Conservation (phyloP, 805 yeast species). For the Pichia californica region DNA sequence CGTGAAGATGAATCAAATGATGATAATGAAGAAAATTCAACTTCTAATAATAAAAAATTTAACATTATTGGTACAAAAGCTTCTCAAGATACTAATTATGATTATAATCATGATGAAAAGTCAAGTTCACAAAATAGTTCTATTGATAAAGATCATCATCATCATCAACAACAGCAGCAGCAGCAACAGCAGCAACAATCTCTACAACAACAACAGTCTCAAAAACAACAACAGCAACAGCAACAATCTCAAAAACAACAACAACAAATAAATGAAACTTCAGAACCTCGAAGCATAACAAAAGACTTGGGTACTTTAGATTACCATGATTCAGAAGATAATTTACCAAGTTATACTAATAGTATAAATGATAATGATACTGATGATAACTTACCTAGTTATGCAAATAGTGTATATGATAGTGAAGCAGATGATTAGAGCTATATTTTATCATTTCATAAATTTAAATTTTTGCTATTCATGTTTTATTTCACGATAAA, state of each 20-base stretch:
- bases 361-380: conserved; percentile 27
- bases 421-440: too few species aligned
- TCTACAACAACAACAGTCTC: background rate
- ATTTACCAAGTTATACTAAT: conserved; percentile 27
- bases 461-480: too few species aligned
- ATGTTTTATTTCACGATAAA: too few species aligned
- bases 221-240: background rate
- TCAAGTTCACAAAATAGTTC: too few species aligned
- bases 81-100: conserved; percentile 28
- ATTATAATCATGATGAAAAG: conserved; percentile 31
- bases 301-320: conserved; percentile 10
- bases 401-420: too few species aligned
- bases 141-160: conserved; percentile 5
- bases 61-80: conserved; percentile 34
- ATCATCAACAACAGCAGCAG: too few species aligned
- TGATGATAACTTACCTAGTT: conserved; percentile 13
- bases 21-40: conserved; percentile 15
- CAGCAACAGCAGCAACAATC: background rate
- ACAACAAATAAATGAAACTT: too few species aligned
- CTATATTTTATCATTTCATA: too few species aligned
- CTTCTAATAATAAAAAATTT: conserved; percentile 14
- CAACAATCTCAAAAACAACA: too few species aligned
- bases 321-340: conserved; percentile 23
- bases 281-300: background rate
- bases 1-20: conserved; percentile 34